Conservation (phyloP, 2,329 filamentous ascomycete species). For the Cladosporium sp. region DNA sequence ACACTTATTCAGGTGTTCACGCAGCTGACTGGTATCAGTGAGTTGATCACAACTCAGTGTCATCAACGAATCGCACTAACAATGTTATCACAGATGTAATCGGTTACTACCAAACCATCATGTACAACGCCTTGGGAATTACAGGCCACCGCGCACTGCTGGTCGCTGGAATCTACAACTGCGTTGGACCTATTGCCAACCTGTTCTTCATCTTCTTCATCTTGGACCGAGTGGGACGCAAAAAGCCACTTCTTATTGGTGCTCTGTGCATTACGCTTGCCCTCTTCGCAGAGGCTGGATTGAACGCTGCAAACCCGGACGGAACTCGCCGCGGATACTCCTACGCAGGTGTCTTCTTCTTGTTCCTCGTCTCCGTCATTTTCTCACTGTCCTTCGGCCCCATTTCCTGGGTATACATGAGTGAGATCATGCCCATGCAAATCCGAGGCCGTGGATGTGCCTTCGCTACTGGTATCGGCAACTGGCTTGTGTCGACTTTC, state of each 20-base stretch:
- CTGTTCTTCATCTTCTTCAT: constrained; percentile 62
- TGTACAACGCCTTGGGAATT: constrained; percentile 61
- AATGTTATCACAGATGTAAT: constrained; percentile 53
- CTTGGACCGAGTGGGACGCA: constrained; percentile 56
- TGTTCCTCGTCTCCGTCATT: constrained; percentile 63
- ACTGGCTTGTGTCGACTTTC: constrained; percentile 61
- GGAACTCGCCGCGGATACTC: constrained; percentile 51
- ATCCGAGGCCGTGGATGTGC: constrained; percentile 63
- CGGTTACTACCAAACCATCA: constrained; percentile 63
- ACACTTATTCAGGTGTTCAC: constrained; percentile 66
- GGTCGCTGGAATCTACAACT: constrained; percentile 63
- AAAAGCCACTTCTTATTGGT: constrained; percentile 57
- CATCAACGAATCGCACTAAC: not conserved
- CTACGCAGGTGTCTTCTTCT: constrained; percentile 64
- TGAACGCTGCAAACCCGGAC: constrained; percentile 56
- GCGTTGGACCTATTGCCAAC: constrained; percentile 59
- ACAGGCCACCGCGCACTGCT: constrained; percentile 55
- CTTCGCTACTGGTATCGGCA: constrained; percentile 60
- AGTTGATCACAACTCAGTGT: not conserved
- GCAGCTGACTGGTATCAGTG: constrained; percentile 62
- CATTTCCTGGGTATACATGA: constrained; percentile 65
- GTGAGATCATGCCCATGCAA: constrained; percentile 67
- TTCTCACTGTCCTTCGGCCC: constrained; percentile 64
- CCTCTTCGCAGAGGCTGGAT: constrained; percentile 60
- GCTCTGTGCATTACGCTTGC: constrained; percentile 58